Evolutionary conservation across 768 basidiomycete genomes (phyloP).

Genomic region (Hygrophorus russula): DNA sequence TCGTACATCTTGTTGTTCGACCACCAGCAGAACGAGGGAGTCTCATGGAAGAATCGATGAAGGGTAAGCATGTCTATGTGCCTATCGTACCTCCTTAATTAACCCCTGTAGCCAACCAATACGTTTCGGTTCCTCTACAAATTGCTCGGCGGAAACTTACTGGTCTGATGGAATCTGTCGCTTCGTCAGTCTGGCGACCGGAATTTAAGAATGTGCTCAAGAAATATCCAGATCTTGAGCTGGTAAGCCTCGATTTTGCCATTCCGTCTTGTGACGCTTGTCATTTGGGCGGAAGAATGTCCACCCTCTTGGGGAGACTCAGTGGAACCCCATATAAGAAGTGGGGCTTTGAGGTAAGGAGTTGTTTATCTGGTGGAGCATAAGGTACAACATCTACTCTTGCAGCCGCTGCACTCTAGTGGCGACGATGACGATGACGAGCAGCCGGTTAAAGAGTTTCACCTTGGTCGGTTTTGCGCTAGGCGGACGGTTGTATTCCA

Average conservation of each 20-base stretch:
- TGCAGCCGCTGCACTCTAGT: constrained; percentile 3
- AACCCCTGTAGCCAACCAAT: constrained; percentile 41
- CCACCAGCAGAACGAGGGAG: constrained; percentile 35
- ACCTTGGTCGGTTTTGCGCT: constrained; percentile 76
- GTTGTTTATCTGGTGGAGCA: constrained; percentile 5
- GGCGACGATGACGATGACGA: constrained; percentile 12
- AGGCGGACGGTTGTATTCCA: constrained; percentile 58
- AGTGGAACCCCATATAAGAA: constrained; percentile 60
- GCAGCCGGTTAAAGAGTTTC: constrained; percentile 28
- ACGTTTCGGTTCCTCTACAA: constrained; percentile 62
- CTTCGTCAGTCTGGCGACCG: constrained; percentile 77
- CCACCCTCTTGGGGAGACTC: constrained; percentile 50
- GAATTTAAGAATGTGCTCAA: constrained; percentile 57
- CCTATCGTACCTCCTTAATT: not conserved
- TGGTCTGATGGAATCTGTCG: constrained; percentile 65
- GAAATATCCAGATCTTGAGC: constrained; percentile 52
- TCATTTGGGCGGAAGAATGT: constrained; percentile 58
- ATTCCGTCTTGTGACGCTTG: constrained; percentile 75
- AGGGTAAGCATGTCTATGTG: constrained; percentile 25
- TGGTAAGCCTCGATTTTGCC: constrained; percentile 41
- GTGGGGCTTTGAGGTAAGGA: constrained; percentile 52
- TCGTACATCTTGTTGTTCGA: constrained; percentile 69
- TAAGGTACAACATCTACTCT: not conserved
- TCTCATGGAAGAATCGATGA: constrained; percentile 43
- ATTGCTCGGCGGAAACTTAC: constrained; percentile 58